phyloP scores from a whole-genome alignment of 345 rosid species.

The Linum usitatissimum region DNA sequence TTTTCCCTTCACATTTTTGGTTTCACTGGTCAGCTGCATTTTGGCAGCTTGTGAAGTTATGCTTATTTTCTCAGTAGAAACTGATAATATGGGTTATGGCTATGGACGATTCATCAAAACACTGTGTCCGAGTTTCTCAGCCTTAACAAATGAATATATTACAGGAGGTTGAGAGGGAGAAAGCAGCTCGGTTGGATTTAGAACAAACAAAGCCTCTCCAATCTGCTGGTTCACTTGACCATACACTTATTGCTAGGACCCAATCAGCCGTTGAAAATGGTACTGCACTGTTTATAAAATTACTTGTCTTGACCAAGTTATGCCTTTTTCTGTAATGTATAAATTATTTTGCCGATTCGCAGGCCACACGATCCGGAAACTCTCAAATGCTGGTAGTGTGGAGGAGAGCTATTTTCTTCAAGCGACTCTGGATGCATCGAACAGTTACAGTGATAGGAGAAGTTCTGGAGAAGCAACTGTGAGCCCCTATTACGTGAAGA shows the following conservation, averaged over 20 bases:
- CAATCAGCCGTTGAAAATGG: constrained; percentile 65
- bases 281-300: constrained; percentile 17
- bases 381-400: constrained; percentile 81
- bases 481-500: constrained; percentile 84
- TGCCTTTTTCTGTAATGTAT: constrained; percentile 11
- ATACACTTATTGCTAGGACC: constrained; percentile 42
- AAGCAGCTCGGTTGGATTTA: constrained; percentile 70
- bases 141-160: constrained; percentile 5
- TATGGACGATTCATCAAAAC: neutral
- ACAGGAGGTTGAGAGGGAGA: constrained; percentile 89
- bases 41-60: neutral
- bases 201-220: constrained; percentile 53
- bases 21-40: neutral
- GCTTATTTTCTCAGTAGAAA: neutral
- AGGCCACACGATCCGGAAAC: constrained; percentile 67
- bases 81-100: neutral
- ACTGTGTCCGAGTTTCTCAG: neutral
- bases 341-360: constrained; percentile 14
- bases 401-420: constrained; percentile 97
- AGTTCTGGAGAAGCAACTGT: constrained; percentile 45
- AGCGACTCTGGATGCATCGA: constrained; percentile 86
- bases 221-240: constrained; percentile 47
- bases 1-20: neutral
- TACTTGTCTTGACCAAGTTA: neutral
- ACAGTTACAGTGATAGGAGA: constrained; percentile 64